phyloP scores from a whole-genome alignment of 2,329 filamentous ascomycete genomes.

The Sporothrix variecibatus region DNA sequence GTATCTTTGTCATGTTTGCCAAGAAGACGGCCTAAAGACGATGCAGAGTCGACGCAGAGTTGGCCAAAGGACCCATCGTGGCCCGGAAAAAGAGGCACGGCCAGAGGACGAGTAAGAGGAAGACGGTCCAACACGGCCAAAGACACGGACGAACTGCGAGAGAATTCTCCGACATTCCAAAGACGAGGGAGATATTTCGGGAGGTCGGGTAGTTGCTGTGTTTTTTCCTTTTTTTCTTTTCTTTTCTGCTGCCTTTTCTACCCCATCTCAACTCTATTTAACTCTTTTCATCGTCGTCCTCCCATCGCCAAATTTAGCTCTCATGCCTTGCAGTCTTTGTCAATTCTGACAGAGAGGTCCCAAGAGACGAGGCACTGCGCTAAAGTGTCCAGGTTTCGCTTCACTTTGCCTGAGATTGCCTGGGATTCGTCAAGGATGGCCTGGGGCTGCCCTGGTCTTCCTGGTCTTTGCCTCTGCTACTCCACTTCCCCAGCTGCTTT shows the following conservation, averaged over 20 bases:
- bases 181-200: not conserved
- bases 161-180: not conserved
- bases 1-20: not conserved
- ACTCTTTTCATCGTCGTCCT: not conserved
- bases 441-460: too few relatives aligned
- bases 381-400: not conserved
- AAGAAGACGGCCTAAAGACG: not conserved
- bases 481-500: slow-evolving; percentile 5
- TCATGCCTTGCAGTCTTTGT: not conserved
- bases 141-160: not conserved
- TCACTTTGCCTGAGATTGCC: not conserved
- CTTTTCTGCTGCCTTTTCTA: not conserved
- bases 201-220: not conserved
- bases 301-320: not conserved
- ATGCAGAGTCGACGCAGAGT: not conserved
- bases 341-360: not conserved
- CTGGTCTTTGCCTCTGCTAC: not conserved
- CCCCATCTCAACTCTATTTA: not conserved
- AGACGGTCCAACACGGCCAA: not conserved
- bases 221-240: not conserved
- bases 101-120: not conserved
- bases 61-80: not conserved
- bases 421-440: not conserved
- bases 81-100: not conserved
- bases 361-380: not conserved